A percentile compares a stretch with the other conserved stretches of the same genome.
Evolutionary conservation across 257 asterid species (phyloP).

Genomic region (Plantago major): DNA sequence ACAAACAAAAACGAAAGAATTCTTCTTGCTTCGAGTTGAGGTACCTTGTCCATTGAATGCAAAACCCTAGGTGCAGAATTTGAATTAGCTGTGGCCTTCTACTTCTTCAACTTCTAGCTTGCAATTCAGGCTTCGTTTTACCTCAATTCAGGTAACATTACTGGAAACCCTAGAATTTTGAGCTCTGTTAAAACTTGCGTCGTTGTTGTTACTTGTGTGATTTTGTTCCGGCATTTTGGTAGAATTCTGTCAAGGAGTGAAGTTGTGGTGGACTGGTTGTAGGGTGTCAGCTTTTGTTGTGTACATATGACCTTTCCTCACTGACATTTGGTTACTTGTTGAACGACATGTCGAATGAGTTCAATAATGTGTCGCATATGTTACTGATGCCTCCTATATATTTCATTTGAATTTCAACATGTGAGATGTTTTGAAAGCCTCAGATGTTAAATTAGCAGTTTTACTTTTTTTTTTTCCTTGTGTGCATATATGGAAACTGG

Average conservation of each 20-base stretch:
- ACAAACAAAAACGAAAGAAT: not conserved
- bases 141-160: conserved; percentile 43
- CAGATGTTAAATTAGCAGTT: too few species aligned
- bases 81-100: conserved; percentile 24
- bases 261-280: too few species aligned
- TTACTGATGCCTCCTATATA: too few species aligned
- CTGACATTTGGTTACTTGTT: conserved; percentile 18
- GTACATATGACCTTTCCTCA: conserved; percentile 18
- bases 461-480: too few species aligned
- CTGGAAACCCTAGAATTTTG: conserved; percentile 36
- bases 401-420: too few species aligned
- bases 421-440: too few species aligned
- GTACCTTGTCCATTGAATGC: conserved; percentile 41
- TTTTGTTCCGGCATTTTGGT: conserved; percentile 35
- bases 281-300: conserved; percentile 13
- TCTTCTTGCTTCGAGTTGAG: conserved; percentile 42
- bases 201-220: conserved; percentile 11
- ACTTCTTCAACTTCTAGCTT: conserved; percentile 29
- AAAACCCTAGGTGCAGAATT: conserved; percentile 42
- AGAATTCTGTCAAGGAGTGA: conserved; percentile 23
- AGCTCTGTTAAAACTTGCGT: conserved; percentile 16
- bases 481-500: too few species aligned
- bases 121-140: conserved; percentile 30
- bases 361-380: not conserved
- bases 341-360: conserved; percentile 16